Percentiles rank a stretch among this genome's conserved stretches.
Evolutionary conservation across 495 filamentous ascomycete species (phyloP).

Genomic region (Penicillium canescens): DNA sequence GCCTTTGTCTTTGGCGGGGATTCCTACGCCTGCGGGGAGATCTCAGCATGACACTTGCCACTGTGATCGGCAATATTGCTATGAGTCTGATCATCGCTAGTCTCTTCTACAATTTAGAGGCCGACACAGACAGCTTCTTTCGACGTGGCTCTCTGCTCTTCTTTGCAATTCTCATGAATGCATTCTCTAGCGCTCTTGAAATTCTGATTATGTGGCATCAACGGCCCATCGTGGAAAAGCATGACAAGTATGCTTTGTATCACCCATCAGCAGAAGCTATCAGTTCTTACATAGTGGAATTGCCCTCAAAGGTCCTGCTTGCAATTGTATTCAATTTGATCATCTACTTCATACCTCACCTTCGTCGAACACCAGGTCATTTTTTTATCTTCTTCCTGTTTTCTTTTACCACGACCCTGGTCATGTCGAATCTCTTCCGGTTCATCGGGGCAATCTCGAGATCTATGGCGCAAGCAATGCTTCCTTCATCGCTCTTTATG

Average conservation of each 20-base stretch:
- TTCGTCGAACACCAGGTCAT: slow-evolving; percentile 73
- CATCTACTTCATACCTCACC: slow-evolving; percentile 84
- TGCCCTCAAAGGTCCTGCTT: slow-evolving; percentile 63
- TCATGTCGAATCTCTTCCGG: slow-evolving; percentile 77
- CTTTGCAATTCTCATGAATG: slow-evolving; percentile 84
- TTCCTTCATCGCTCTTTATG: slow-evolving; percentile 79
- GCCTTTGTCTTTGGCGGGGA: slow-evolving; percentile 73
- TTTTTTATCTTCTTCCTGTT: slow-evolving; percentile 69
- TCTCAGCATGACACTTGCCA: slow-evolving; percentile 65
- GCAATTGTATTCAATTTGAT: slow-evolving; percentile 65
- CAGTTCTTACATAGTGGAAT: slow-evolving; percentile 77
- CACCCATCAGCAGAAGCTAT: slow-evolving; percentile 87
- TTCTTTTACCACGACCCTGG: slow-evolving; percentile 64
- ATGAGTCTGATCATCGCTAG: slow-evolving; percentile 79
- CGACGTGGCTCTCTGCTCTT: slow-evolving; percentile 80
- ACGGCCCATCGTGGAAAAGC: slow-evolving; percentile 91
- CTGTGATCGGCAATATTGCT: slow-evolving; percentile 69
- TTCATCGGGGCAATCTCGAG: slow-evolving; percentile 78
- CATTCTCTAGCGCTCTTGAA: slow-evolving; percentile 76
- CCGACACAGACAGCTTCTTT: slow-evolving; percentile 69
- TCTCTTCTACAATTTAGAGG: slow-evolving; percentile 75
- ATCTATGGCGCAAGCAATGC: slow-evolving; percentile 80
- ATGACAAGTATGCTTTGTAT: slow-evolving; percentile 85
- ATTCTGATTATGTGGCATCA: slow-evolving; percentile 81
- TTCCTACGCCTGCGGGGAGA: slow-evolving; percentile 69